Percentiles rank a stretch among this genome's conserved stretches.
These are phyloP conservation scores for Aureobasidium sp. DNA, from an alignment of 2,329 filamentous ascomycete genomes.

Conservation along the genomic window DNA sequence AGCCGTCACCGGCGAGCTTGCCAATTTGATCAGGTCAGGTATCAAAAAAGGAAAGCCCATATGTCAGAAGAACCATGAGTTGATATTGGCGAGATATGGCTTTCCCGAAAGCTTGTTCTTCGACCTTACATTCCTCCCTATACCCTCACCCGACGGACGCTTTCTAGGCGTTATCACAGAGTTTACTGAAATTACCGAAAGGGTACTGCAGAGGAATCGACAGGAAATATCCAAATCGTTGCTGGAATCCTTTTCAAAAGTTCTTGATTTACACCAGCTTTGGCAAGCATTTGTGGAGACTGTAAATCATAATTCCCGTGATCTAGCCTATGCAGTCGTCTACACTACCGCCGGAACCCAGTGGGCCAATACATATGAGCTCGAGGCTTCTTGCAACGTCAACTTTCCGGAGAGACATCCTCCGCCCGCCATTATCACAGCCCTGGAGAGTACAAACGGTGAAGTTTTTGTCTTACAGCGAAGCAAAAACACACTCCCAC, in stretches of 20 bases:
- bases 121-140: slow-evolving; percentile 20
- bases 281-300: background rate
- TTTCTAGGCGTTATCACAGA: slow-evolving; percentile 11
- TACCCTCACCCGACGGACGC: slow-evolving; percentile 15
- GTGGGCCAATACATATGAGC: slow-evolving; percentile 10
- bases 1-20: background rate
- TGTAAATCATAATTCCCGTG: background rate
- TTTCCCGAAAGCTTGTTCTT: slow-evolving; percentile 23
- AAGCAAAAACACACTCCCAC: background rate
- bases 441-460: background rate
- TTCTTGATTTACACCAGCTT: background rate
- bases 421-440: background rate
- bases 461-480: background rate
- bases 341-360: background rate
- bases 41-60: background rate
- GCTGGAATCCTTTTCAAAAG: background rate
- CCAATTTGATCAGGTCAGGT: slow-evolving; percentile 3
- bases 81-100: slow-evolving; percentile 13
- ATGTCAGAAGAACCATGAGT: background rate
- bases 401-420: background rate
- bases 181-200: slow-evolving; percentile 5
- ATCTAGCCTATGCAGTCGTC: background rate
- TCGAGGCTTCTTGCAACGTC: background rate
- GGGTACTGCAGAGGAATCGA: background rate
- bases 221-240: background rate